phyloP scores from a whole-genome alignment of 441 rosid genomes.

The Pelargonium fulgidum region DNA sequence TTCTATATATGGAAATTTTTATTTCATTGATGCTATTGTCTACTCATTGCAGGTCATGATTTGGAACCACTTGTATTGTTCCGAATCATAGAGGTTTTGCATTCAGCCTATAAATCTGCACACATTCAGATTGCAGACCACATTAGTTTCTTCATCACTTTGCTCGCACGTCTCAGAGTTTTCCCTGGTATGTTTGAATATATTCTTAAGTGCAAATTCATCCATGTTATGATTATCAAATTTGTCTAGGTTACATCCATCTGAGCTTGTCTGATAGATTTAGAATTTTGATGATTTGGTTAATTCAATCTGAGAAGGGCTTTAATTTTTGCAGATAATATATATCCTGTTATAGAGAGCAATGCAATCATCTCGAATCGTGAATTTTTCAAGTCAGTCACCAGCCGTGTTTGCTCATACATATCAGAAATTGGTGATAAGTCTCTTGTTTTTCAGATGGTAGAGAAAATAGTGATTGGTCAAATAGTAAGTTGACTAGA shows the following conservation, averaged over 20 bases:
- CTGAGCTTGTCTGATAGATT: constrained; percentile 3
- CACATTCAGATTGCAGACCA: constrained; percentile 61
- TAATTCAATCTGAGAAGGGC: constrained; percentile 10
- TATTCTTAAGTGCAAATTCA: constrained; percentile 13
- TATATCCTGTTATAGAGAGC: constrained; percentile 22
- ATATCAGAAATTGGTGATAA: constrained; percentile 64
- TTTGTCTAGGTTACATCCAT: background rate
- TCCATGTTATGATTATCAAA: constrained; percentile 8
- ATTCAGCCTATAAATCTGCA: constrained; percentile 57
- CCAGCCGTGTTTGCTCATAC: constrained; percentile 40
- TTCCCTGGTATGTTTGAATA: constrained; percentile 41
- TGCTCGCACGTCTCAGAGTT: constrained; percentile 51
- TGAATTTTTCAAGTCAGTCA: constrained; percentile 45
- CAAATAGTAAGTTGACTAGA: constrained; percentile 50
- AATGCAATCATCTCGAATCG: constrained; percentile 30
- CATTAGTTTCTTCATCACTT: constrained; percentile 61
- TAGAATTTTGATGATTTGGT: constrained; percentile 8
- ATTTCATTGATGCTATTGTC: constrained; percentile 3
- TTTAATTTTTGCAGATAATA: constrained; percentile 40
- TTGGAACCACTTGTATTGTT: constrained; percentile 50
- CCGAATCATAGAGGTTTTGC: constrained; percentile 57
- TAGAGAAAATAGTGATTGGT: constrained; percentile 49
- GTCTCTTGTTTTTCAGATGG: constrained; percentile 45
- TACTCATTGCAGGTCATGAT: constrained; percentile 46
- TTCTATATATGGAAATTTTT: background rate